Evolutionary conservation across 2,329 filamentous ascomycete species (phyloP), one percentile per base, ranked within the genome.

Genomic region (Rugonectria rugulosa): DNA sequence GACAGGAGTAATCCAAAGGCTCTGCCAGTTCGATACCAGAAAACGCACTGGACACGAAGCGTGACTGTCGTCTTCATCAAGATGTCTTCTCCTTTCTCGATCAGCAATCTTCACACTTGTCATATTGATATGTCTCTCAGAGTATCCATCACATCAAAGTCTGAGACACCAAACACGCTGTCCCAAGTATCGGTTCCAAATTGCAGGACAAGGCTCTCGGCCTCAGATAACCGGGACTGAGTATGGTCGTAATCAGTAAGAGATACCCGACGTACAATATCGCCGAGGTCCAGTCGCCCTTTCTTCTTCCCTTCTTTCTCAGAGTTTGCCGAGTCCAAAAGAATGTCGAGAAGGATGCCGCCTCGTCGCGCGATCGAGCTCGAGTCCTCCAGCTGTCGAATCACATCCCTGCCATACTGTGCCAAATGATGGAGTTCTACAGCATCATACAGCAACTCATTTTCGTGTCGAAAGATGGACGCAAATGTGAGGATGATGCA

Each of bases 331-430:
- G 36, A 14, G 2, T 43, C 12, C 12, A 42, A 7, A 5, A 51
- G n/a, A 5, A 51, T 12, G 8, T 50, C 37, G 5, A 51, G 29
- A 20, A 51, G 20, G 2, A 34, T 41, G 10, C 27, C 47, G 2
- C 29, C 47, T 11, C 47, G 19, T 20, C 47, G 38, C 2, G 47
- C 47, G 15, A 51, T 44, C 2, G 38, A 51, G 29, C 37, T 51
- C 2, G 37, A 36, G 5, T 10, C 2, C 26, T 51, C 47, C 5
- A 51, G 19, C 20, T 43, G 20, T 12, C 29, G 37, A 9, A 51
- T 32, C 6, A 24, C 10, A n/a, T 36, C 20, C 9, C 47, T 19
- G 2, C 47, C 47, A 8, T 24, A 20, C 24, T 24, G 17, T 26
- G 38, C 47, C 6, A 43, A 34, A 3, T 24, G 14, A 3, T 19